Percentiles rank a stretch among this genome's conserved stretches.
Conservation (phyloP, 495 filamentous ascomycete genomes). For the Letharia lupina region DNA sequence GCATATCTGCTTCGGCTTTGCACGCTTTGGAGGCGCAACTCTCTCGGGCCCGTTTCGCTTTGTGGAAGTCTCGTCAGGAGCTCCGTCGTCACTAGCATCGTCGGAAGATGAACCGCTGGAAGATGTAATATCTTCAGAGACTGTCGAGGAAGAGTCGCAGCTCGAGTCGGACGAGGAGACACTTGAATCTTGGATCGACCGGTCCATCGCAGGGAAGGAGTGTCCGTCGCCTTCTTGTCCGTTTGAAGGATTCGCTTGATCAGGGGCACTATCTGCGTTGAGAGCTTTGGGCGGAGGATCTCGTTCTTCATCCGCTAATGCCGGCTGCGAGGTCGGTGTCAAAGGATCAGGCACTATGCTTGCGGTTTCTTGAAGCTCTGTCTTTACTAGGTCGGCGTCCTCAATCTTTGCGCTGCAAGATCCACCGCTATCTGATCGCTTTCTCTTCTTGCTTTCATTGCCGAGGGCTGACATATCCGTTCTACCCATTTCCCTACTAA, state of each 20-base stretch:
- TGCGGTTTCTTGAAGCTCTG: conserved; percentile 9
- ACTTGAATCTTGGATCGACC: conserved; percentile 12
- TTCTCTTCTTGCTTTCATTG: conserved; percentile 8
- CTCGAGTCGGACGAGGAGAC: conserved; percentile 36
- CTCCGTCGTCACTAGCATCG: conserved; percentile 32
- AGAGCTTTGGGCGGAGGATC: background rate
- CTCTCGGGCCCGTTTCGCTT: conserved; percentile 37
- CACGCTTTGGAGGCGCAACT: conserved; percentile 29
- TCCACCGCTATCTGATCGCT: conserved; percentile 3
- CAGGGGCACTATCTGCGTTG: background rate
- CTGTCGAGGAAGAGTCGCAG: conserved; percentile 31
- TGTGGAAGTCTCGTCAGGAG: conserved; percentile 38
- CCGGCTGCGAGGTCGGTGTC: conserved; percentile 22
- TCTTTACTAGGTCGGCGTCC: background rate
- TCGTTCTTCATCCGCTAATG: conserved; percentile 13
- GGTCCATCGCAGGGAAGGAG: background rate
- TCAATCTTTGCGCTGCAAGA: background rate
- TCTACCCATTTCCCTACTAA: background rate
- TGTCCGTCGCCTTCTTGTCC: background rate
- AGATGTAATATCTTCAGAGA: conserved; percentile 29
- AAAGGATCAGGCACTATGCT: conserved; percentile 20
- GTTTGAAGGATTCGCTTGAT: background rate
- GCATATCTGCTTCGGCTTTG: conserved; percentile 10
- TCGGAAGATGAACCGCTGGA: conserved; percentile 33
- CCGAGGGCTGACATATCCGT: background rate